A percentile compares a stretch with the other conserved stretches of the same genome.
Evolutionary conservation across 2,329 filamentous ascomycete genomes (phyloP).

Genomic region (Atkinsonella texensis): DNA sequence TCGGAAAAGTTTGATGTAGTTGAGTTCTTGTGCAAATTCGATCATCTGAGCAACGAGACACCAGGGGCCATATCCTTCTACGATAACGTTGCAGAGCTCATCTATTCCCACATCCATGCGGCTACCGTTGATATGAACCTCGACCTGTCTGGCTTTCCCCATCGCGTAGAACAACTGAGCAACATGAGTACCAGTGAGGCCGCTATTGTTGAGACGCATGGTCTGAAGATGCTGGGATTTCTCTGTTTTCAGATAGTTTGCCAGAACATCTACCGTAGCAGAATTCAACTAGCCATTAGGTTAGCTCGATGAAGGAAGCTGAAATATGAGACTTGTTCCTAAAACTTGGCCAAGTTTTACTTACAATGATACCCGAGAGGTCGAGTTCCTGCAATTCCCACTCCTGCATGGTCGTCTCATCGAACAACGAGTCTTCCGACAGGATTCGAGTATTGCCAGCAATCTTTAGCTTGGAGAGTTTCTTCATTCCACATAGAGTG

Average conservation of each 20-base stretch:
- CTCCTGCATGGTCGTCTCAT: slow-evolving; percentile 28
- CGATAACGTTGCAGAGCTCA: slow-evolving; percentile 35
- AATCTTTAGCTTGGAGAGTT: slow-evolving; percentile 37
- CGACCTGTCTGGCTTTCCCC: slow-evolving; percentile 34
- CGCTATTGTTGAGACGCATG: slow-evolving; percentile 38
- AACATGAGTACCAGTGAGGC: slow-evolving; percentile 36
- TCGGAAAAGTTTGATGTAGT: slow-evolving; percentile 37
- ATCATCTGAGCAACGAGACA: slow-evolving; percentile 44
- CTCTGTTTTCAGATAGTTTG: slow-evolving; percentile 30
- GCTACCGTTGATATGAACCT: slow-evolving; percentile 38
- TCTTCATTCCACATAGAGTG: slow-evolving; percentile 30
- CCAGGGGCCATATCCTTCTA: slow-evolving; percentile 34
- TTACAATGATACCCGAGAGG: slow-evolving; percentile 40
- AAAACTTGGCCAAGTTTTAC: neutral
- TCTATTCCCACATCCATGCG: slow-evolving; percentile 40
- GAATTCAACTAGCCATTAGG: slow-evolving; percentile 30
- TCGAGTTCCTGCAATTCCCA: slow-evolving; percentile 42
- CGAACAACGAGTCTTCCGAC: slow-evolving; percentile 32
- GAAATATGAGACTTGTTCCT: neutral
- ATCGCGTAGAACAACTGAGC: slow-evolving; percentile 39
- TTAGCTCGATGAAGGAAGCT: neutral
- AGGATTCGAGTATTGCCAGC: slow-evolving; percentile 37
- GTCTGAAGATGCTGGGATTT: slow-evolving; percentile 29
- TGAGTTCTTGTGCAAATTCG: slow-evolving; percentile 40
- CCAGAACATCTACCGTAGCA: slow-evolving; percentile 33